These are phyloP conservation scores for Pythium myriotylum DNA, from an alignment of 352 stramenopile genomes.

Conservation along the genomic window DNA sequence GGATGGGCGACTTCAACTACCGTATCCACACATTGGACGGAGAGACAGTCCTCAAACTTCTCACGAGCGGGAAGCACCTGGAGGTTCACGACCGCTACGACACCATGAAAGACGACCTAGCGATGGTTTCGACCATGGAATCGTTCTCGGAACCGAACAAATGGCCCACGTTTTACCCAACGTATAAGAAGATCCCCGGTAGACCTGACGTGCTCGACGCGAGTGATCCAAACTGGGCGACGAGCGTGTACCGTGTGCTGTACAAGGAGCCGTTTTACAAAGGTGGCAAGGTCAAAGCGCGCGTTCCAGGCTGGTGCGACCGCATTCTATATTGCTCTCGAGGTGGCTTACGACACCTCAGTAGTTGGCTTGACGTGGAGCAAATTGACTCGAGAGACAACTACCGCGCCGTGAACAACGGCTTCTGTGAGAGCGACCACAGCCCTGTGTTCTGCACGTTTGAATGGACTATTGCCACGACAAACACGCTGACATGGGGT, in stretches of 20 bases:
- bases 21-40: conserved; percentile 53
- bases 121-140: conserved; percentile 35
- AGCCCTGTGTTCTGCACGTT: conserved; percentile 68
- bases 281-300: conserved; percentile 58
- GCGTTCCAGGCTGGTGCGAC: conserved; percentile 71
- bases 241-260: conserved; percentile 51
- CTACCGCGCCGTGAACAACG: conserved; percentile 64
- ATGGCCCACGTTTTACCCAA: conserved; percentile 75
- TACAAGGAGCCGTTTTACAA: conserved; percentile 81
- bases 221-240: conserved; percentile 46
- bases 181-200: conserved; percentile 72
- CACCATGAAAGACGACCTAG: conserved; percentile 61
- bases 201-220: conserved; percentile 30
- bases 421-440: conserved; percentile 63
- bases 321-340: conserved; percentile 62
- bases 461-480: conserved; percentile 10
- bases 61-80: conserved; percentile 42
- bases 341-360: conserved; percentile 4
- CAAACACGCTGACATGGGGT: neutral
- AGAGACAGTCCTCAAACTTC: conserved; percentile 46
- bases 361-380: conserved; percentile 38
- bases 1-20: conserved; percentile 87
- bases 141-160: conserved; percentile 58
- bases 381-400: conserved; percentile 47
- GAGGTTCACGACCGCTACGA: conserved; percentile 75